These are phyloP conservation scores for Aschersonia sp. DNA, from an alignment of 2,329 filamentous ascomycete genomes.

Conservation along the genomic window DNA sequence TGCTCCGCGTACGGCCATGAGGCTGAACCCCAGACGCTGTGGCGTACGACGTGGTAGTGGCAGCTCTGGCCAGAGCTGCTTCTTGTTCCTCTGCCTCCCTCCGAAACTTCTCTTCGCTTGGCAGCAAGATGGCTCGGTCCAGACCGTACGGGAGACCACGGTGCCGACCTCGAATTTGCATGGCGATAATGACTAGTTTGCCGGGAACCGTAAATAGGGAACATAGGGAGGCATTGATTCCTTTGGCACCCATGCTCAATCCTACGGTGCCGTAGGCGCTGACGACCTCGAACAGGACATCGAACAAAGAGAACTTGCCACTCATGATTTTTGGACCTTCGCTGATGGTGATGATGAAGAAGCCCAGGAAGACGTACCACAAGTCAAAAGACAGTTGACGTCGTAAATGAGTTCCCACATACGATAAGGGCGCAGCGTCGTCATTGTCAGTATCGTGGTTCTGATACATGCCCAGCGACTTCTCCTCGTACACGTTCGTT, in stretches of 20 bases:
- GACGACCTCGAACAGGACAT: conserved; percentile 70
- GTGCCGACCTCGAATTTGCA: conserved; percentile 57
- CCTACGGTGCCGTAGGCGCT: conserved; percentile 93
- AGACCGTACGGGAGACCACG: conserved; percentile 54
- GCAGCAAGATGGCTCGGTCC: conserved; percentile 44
- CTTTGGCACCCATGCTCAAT: conserved; percentile 68
- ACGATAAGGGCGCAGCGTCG: conserved; percentile 53
- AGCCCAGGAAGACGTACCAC: conserved; percentile 90
- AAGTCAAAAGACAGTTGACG: conserved; percentile 91
- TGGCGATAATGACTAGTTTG: conserved; percentile 54
- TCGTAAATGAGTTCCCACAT: conserved; percentile 82
- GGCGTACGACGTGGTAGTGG: conserved; percentile 19
- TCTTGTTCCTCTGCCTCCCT: conserved; percentile 36
- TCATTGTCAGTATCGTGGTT: conserved; percentile 31
- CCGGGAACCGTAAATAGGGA: conserved; percentile 65
- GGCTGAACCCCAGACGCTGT: conserved; percentile 15
- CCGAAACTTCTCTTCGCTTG: conserved; percentile 39
- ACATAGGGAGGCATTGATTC: conserved; percentile 65
- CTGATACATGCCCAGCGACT: conserved; percentile 61
- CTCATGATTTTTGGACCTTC: conserved; percentile 60
- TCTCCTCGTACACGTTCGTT: conserved; percentile 95
- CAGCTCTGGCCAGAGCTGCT: conserved; percentile 20
- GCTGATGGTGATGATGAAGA: conserved; percentile 83
- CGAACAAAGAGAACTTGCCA: conserved; percentile 51
- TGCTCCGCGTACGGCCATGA: conserved; percentile 19